Base-by-base conservation (phyloP, 805 yeast species). In the Torulaspora indica region DNA sequence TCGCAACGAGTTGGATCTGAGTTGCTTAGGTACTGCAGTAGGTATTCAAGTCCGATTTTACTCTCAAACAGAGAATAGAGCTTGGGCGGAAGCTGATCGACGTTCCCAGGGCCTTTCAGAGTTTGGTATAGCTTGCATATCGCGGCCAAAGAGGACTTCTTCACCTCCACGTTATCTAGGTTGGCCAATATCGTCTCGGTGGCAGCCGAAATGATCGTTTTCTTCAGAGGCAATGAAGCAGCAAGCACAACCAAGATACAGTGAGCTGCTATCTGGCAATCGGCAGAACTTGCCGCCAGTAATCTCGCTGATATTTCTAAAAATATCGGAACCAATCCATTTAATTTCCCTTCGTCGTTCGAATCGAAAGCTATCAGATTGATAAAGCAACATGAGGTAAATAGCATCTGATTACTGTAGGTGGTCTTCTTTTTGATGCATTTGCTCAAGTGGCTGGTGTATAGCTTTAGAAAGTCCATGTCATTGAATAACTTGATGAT, bases 231-330 rank as follows among this genome's bases (percentile, higher is more conserved):
- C 38, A 81, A 74, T 36, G 91, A 82, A 3, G 91, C 73, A 5
- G 84, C 76, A 40, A 90, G 68, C 2, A 91, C 96, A 0, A 91
- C 77, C 18, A 91, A 61, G 10, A 89, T 71, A 38, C 95, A 85
- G 62, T 86, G 91, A 1, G 91, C 88, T 14, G 96, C 82, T 47
- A 87, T 74, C 61, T 85, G 93, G 40, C 82, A 74, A 56, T 87
- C 95, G 30, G 69, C 64, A 7, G 70, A 66, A 9, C 66, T 46
- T 5, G 78, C 69, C 2, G 68, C 66, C 48, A 83, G 64, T 31
- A 85, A 65, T 44, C 72, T 69, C 14, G 84, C 85, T 12, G 80
- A 68, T 1, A 74, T 67, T 57, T 81, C 83, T 52, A 85, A 68
- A 13, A 81, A 64, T 3, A 74, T 55, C 3, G 89, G 86, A 32